Evolutionary conservation across 331 rosid species (phyloP).

Genomic region (Malus hybrid): DNA sequence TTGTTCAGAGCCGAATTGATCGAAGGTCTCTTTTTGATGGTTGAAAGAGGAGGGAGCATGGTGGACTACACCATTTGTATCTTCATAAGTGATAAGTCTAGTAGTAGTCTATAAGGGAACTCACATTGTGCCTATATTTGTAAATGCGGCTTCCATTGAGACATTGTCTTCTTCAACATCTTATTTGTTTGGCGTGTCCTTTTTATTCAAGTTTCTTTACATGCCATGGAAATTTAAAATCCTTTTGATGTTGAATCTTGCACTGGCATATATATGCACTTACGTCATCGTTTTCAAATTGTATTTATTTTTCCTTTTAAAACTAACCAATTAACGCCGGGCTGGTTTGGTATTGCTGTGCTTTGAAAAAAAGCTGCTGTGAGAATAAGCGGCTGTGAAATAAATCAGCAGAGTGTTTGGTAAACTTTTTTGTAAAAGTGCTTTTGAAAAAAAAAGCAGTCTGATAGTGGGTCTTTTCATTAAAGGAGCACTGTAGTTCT

Average conservation of each 20-base stretch:
- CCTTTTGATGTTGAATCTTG: background rate
- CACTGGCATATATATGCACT: background rate
- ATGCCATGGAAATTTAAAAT: background rate
- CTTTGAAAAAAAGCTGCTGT: too few relatives aligned
- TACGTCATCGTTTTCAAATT: background rate
- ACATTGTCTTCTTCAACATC: background rate
- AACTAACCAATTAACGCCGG: too few relatives aligned
- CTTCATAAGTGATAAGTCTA: background rate
- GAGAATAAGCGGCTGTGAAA: too few relatives aligned
- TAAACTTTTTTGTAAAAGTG: too few relatives aligned
- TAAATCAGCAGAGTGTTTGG: too few relatives aligned
- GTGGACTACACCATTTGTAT: background rate
- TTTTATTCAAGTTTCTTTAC: background rate
- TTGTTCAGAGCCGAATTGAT: background rate
- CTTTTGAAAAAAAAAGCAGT: too few relatives aligned
- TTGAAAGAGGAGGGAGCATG: background rate
- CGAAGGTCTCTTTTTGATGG: background rate
- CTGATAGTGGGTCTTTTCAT: too few relatives aligned
- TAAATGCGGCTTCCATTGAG: slow-evolving; percentile 10
- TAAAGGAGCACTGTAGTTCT: too few relatives aligned
- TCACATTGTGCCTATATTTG: background rate
- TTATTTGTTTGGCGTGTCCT: background rate
- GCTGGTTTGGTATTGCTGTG: too few relatives aligned
- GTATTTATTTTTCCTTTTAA: too few relatives aligned
- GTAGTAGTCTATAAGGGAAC: background rate